These are phyloP conservation scores for Solanum corneliomulleri DNA, from an alignment of 257 asterid genomes.

Conservation along the genomic window DNA sequence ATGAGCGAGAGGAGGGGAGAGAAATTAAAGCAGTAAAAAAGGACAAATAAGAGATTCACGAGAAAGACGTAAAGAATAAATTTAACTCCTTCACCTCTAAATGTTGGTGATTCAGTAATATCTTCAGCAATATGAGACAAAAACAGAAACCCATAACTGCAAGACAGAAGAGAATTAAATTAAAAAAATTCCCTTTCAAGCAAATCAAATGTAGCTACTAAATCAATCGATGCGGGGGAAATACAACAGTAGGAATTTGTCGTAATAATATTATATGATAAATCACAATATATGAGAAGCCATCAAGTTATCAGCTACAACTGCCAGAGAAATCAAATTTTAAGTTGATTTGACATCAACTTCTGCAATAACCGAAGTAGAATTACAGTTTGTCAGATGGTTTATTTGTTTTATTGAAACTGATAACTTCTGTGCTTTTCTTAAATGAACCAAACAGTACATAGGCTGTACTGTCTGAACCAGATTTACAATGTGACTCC, in stretches of 20 bases:
- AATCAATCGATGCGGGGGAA: neutral
- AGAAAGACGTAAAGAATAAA: neutral
- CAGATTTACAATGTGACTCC: neutral
- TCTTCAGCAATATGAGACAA: constrained; percentile 65
- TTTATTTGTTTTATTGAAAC: neutral
- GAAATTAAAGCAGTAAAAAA: constrained; percentile 8
- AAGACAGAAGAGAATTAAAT: neutral
- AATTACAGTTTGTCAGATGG: neutral
- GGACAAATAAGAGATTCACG: constrained; percentile 1
- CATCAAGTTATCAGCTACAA: neutral
- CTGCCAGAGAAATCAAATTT: neutral
- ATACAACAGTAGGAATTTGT: neutral
- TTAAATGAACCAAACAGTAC: neutral
- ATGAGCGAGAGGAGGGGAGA: neutral
- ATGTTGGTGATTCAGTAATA: constrained; percentile 61
- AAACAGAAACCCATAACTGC: constrained; percentile 81
- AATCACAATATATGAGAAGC: neutral
- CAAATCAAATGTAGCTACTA: neutral
- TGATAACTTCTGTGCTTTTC: neutral
- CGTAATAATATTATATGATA: neutral
- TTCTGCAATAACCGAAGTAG: neutral
- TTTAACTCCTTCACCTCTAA: constrained; percentile 46
- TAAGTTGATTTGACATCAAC: neutral
- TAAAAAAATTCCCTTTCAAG: neutral
- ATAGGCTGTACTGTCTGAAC: neutral